These are phyloP conservation scores for Dendrobium officinale DNA, from an alignment of 106 monocot species.

Conservation along the genomic window DNA sequence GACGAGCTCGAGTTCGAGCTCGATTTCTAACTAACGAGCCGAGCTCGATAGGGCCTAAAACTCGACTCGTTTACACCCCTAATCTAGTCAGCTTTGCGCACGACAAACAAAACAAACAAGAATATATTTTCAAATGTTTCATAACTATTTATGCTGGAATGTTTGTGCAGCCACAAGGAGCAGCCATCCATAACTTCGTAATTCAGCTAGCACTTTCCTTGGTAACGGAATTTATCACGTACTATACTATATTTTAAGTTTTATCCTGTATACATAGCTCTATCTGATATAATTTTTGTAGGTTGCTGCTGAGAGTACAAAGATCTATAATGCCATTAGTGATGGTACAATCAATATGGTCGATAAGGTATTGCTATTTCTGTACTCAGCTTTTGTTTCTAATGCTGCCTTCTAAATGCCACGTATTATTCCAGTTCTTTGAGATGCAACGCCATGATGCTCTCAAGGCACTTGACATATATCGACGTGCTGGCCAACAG, in stretches of 20 bases:
- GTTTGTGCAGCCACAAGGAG: constrained; percentile 84
- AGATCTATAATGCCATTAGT: constrained; percentile 76
- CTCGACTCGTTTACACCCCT: no score
- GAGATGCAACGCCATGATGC: constrained; percentile 94
- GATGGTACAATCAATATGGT: constrained; percentile 85
- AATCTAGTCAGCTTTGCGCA: not conserved
- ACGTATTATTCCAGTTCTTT: constrained; percentile 63
- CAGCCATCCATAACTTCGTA: constrained; percentile 66
- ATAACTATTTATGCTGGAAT: not conserved
- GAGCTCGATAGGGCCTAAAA: no score
- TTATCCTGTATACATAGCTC: not conserved
- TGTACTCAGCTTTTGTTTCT: not conserved
- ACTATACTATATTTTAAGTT: not conserved
- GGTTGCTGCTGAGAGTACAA: constrained; percentile 88
- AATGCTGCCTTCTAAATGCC: not conserved
- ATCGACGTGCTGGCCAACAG: constrained; percentile 70
- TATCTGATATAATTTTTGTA: constrained; percentile 20
- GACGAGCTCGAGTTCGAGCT: no score
- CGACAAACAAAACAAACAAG: not conserved
- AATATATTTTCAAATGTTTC: not conserved
- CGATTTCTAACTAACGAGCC: no score
- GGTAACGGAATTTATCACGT: not conserved
- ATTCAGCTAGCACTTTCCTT: constrained; percentile 75
- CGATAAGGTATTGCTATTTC: constrained; percentile 67
- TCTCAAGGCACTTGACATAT: constrained; percentile 83